phyloP scores from a whole-genome alignment of 139 green algal species.

The Coelastrella sp. region DNA sequence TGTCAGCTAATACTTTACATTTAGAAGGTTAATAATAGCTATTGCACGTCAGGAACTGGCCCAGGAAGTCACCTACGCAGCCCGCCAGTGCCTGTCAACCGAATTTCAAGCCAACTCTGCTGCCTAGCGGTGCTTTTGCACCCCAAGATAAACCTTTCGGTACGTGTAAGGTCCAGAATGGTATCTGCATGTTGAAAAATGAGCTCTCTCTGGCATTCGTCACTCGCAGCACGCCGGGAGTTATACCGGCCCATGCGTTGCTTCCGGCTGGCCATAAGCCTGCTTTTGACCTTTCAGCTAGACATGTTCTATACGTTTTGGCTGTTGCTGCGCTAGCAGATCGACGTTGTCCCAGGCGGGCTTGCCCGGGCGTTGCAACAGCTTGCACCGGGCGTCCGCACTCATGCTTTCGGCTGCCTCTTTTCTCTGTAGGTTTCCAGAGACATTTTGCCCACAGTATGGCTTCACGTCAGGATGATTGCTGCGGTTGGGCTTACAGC shows the following conservation, averaged over 20 bases:
- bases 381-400: background rate
- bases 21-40: too few species aligned
- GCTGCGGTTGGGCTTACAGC: conserved; percentile 26
- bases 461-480: background rate
- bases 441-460: background rate
- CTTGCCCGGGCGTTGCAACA: too few species aligned
- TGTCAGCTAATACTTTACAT: too few species aligned
- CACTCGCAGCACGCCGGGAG: background rate
- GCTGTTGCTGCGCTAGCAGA: too few species aligned
- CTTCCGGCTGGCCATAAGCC: background rate
- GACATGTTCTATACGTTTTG: too few species aligned
- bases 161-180: background rate
- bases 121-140: background rate
- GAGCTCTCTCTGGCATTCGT: too few species aligned
- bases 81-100: background rate
- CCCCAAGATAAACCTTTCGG: background rate
- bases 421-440: background rate
- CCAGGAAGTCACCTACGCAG: too few species aligned
- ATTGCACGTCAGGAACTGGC: too few species aligned
- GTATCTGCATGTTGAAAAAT: too few species aligned
- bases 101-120: background rate
- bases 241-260: background rate
- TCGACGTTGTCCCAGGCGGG: too few species aligned
- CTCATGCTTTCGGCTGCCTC: background rate
- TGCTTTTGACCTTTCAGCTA: background rate